Conservation (phyloP, 164 flowering plant genomes). For the Chloranthus sessilifolius region DNA sequence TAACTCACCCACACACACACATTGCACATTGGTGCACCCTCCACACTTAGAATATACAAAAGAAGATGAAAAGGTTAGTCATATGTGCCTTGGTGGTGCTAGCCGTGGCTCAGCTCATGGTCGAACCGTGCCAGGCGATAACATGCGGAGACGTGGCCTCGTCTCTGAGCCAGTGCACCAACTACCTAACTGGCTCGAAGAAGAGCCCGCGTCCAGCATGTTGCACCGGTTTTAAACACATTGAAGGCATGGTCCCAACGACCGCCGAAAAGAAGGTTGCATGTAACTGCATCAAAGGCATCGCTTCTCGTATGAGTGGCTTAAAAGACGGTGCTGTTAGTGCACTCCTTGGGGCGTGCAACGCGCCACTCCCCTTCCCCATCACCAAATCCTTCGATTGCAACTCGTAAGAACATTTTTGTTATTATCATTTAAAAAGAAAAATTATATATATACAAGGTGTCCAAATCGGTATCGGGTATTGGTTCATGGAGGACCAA, state of each 20-base stretch:
- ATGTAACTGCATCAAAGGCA: background rate
- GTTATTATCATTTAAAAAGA: too few species aligned
- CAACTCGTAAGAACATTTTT: background rate
- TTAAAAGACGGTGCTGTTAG: background rate
- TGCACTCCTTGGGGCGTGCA: background rate
- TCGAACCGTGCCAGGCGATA: background rate
- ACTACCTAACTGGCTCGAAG: background rate
- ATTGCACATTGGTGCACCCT: background rate
- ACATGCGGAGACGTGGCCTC: background rate
- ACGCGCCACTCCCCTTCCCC: slow-evolving; percentile 1
- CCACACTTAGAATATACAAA: background rate
- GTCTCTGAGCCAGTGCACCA: slow-evolving; percentile 2
- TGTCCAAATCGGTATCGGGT: too few species aligned
- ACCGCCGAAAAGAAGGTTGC: slow-evolving; percentile 1
- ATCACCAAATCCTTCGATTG: background rate
- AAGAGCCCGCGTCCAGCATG: background rate
- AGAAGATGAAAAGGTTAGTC: background rate
- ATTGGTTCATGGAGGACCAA: too few species aligned
- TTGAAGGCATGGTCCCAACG: background rate
- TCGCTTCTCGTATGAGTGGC: background rate
- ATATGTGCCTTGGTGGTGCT: background rate
- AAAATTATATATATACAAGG: too few species aligned
- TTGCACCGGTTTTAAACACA: background rate
- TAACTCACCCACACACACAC: background rate
- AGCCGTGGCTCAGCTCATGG: background rate